A percentile compares a stretch with the other conserved stretches of the same genome.
Conservation (phyloP, 208 protist species). For the Leishmania lainsoni region DNA sequence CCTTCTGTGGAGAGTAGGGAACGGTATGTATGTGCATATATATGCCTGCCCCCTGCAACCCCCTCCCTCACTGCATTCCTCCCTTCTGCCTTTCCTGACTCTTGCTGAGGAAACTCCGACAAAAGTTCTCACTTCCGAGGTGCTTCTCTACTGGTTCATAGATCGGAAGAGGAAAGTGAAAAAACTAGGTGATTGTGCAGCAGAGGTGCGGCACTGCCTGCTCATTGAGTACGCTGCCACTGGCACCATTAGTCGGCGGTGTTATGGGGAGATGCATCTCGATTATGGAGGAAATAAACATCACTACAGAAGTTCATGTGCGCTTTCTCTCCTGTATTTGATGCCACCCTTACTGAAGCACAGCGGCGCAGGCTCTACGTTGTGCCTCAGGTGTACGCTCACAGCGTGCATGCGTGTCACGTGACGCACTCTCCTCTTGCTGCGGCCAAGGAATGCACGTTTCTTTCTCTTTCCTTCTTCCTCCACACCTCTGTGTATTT, state of each 20-base stretch:
- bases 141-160: neutral
- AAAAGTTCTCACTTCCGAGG: neutral
- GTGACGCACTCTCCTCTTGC: neutral
- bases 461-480: neutral
- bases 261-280: neutral
- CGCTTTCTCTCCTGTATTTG: neutral
- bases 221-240: neutral
- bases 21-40: neutral
- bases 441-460: neutral
- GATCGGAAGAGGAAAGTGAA: neutral
- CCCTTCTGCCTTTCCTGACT: neutral
- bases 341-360: neutral
- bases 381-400: neutral
- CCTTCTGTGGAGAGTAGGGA: neutral
- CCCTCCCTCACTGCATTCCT: neutral
- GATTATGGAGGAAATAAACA: neutral
- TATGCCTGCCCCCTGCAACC: neutral
- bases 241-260: neutral
- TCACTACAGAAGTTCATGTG: neutral
- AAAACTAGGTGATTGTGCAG: neutral
- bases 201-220: neutral
- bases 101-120: neutral
- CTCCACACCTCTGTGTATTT: neutral
- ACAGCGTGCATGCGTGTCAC: neutral
- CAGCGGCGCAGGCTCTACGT: neutral